Evolutionary conservation across 306 rosid genomes (phyloP).

Genomic region (Gastrolobium bilobum): DNA sequence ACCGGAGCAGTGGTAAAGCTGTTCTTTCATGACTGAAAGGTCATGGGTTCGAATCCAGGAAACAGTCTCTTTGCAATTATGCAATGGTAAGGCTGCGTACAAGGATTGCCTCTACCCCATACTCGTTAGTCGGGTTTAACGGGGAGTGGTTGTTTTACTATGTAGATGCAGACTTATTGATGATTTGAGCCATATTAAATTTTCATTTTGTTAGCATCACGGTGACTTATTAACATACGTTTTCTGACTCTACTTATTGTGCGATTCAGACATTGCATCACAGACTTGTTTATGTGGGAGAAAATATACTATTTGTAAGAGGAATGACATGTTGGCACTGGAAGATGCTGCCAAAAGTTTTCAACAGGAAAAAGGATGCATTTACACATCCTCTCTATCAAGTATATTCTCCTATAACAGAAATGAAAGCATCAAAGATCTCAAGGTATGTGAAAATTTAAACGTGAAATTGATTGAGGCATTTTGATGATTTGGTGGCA

Average conservation of each 20-base stretch:
- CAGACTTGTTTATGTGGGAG: slow-evolving; percentile 50
- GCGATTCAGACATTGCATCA: slow-evolving; percentile 40
- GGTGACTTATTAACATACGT: slow-evolving; percentile 1
- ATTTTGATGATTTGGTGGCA: not conserved
- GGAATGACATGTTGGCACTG: slow-evolving; percentile 45
- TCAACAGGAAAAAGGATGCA: slow-evolving; percentile 38
- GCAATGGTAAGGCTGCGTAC: too few species aligned
- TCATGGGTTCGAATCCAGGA: too few species aligned
- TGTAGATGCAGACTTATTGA: not conserved
- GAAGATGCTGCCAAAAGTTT: slow-evolving; percentile 52
- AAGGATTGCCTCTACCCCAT: too few species aligned
- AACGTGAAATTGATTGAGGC: not conserved
- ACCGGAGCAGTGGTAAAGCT: too few species aligned
- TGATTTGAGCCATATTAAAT: not conserved
- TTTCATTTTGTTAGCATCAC: not conserved
- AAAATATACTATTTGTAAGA: slow-evolving; percentile 39
- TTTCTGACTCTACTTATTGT: not conserved
- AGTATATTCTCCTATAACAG: slow-evolving; percentile 9
- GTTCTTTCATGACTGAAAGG: too few species aligned
- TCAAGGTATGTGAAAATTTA: slow-evolving; percentile 32
- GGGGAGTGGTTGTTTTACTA: not conserved
- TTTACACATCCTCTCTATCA: not conserved
- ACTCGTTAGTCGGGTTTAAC: too few species aligned
- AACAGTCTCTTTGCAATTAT: too few species aligned
- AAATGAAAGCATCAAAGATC: slow-evolving; percentile 38